Conservation (phyloP, 176 grass and related monocot genomes). For the Aegilops longissima region DNA sequence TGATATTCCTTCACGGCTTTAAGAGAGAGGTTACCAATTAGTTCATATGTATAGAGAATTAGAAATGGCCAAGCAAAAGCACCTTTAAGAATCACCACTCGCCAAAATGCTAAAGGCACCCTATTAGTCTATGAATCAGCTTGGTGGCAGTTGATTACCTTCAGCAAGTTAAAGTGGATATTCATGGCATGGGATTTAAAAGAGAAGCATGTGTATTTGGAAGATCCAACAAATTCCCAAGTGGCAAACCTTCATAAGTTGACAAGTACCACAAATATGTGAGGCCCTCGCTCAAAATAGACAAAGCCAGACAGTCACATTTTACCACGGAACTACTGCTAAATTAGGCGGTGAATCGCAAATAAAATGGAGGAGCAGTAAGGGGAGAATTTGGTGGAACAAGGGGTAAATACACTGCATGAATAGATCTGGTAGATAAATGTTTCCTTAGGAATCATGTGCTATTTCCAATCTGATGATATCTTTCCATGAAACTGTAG, state of each 20-base stretch:
- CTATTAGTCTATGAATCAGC: conserved; percentile 3
- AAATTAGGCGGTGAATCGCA: background rate
- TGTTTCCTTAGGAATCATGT: background rate
- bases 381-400: background rate
- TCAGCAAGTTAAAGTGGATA: conserved; percentile 8
- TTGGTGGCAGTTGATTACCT: background rate
- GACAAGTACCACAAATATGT: background rate
- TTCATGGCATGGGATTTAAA: background rate
- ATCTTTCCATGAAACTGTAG: background rate
- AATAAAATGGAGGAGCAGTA: background rate
- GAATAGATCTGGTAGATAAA: background rate
- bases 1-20: conserved; percentile 1
- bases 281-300: background rate
- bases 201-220: background rate
- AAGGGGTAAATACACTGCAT: background rate
- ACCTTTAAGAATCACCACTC: background rate
- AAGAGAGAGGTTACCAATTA: conserved; percentile 3
- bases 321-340: background rate
- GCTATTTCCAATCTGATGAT: background rate
- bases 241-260: background rate
- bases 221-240: background rate
- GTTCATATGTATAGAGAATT: background rate
- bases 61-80: conserved; percentile 7
- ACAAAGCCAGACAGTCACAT: background rate
- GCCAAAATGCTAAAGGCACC: background rate